Evolutionary conservation across 1,139 yeast species (phyloP), one percentile per base, ranked within the genome.

Genomic region (Protomyces pachydermus): DNA sequence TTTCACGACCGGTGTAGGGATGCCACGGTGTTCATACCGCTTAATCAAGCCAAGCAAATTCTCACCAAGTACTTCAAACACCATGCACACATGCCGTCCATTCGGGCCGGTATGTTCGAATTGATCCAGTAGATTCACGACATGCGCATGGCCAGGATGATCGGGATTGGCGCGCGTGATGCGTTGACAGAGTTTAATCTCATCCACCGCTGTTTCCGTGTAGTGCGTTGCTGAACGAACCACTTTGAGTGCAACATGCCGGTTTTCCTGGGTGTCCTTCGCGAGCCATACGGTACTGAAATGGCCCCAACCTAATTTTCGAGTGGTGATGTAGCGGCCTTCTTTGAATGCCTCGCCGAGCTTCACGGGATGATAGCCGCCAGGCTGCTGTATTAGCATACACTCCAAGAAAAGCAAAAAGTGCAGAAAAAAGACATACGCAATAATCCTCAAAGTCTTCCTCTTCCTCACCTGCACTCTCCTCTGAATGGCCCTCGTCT

Each of bases 261-360:
- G 78, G 64, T 81, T 78, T 57, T 66, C 64, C 51, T 78, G 76
- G 45, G 78, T 76, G 70, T 87, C 93, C 67, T 79, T 82, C 8
- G 95, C 93, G 34, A 89, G 78, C 96, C 96, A 89, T 39, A 89
- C 96, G 1, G 96, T 88, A 39, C 91, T 84, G 72, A 89, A 89
- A 74, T 89, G 95, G 54, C 96, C 96, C 95, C 96, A 88, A 6
- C 96, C 96, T 3, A 90, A 78, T 73, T 90, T 90, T 66, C 96
- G 80, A 20, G 87, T 84, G 56, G 90, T 76, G 3, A 83, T 80
- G 74, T 90, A 90, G 54, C 82, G 77, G 25, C 82, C 82, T 62
- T 85, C 78, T 67, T 84, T 83, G 67, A 76, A 78, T 48, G 75
- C 76, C 72, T 90, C 97, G 14, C 95, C 95, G 53, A 87, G 81